Conservation (phyloP, 2,329 filamentous ascomycete species). For the Ilyonectria robusta region DNA sequence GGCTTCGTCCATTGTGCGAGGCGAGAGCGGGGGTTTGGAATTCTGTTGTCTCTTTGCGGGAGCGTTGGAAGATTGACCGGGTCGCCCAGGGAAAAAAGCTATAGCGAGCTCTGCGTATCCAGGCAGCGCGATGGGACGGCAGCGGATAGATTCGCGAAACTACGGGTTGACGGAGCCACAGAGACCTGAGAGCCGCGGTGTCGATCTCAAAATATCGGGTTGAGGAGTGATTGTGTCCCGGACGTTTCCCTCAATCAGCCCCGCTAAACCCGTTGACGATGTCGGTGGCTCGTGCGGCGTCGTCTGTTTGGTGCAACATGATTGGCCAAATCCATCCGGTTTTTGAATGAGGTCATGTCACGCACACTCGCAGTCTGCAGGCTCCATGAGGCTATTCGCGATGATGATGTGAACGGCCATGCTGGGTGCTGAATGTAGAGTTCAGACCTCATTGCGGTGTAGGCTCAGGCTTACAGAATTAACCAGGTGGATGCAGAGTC, state of each 20-base stretch:
- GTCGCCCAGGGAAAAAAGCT: constrained; percentile 9
- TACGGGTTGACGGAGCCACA: constrained; percentile 25
- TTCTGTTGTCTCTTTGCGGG: constrained; percentile 34
- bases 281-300: constrained; percentile 38
- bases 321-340: constrained; percentile 33
- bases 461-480: not conserved
- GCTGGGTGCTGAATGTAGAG: not conserved
- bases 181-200: constrained; percentile 21
- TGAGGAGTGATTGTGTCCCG: constrained; percentile 36
- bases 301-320: constrained; percentile 31
- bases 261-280: constrained; percentile 37
- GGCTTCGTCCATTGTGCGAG: constrained; percentile 51
- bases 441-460: not conserved
- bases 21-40: constrained; percentile 25
- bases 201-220: constrained; percentile 38
- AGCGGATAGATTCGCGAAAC: constrained; percentile 9
- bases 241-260: constrained; percentile 33
- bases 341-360: constrained; percentile 8
- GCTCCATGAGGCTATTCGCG: constrained; percentile 6
- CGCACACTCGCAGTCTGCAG: not conserved
- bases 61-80: not conserved
- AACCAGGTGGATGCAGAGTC: not conserved
- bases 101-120: constrained; percentile 4
- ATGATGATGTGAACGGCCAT: not conserved
- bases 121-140: not conserved